Base-by-base conservation (phyloP, 2,329 filamentous ascomycete species). In the Aureobasidium vineae region DNA sequence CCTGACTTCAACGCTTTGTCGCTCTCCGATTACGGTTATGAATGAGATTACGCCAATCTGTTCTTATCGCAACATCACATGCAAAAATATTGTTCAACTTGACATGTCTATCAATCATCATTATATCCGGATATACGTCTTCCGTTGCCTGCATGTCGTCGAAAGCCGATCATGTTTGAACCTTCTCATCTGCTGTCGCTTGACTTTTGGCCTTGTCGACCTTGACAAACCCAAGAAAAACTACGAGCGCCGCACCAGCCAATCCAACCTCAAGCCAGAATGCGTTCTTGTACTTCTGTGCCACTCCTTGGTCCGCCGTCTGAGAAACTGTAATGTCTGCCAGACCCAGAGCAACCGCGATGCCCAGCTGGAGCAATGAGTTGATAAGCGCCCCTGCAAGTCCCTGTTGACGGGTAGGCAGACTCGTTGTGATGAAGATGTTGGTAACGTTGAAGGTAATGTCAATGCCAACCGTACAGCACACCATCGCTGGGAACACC, bases 401-500 rank as follows among this genome's bases (percentile, higher is more conserved):
- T 0, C 89, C 90, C 74, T 94, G 90, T 59, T 86, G 82, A 15
- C 84, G 82, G 5, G 81, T 80, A 0, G 90, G 88, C 69, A 92
- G 80, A 16, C 84, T 85, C 0, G 89, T 92, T 0, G 89, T 92
- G 57, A 77, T 89, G 76, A 90, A 93, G 67, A 93, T 84, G 72
- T 90, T 92, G 21, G 87, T 85, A 1, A 92, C 84, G 72, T 89
- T 91, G 77, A 88, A 92, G 7, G 86, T 86, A 65, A 92, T 86
- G 72, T 94, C 90, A 67, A 92, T 86, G 21, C 88, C 89, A 40
- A 92, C 80, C 0, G 90, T 93, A 15, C 83, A 84, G 69, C 86
- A 85, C 77, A 89, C 75, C 87, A 89, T 89, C 64, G 85, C 79
- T 0, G 90, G 88, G 72, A 93, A 91, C 26, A 91, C 82, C 72